Evolutionary conservation across 1,139 yeast genomes (phyloP), one percentile per base, ranked within the genome.

Genomic region (Suhomyces choctaworum): DNA sequence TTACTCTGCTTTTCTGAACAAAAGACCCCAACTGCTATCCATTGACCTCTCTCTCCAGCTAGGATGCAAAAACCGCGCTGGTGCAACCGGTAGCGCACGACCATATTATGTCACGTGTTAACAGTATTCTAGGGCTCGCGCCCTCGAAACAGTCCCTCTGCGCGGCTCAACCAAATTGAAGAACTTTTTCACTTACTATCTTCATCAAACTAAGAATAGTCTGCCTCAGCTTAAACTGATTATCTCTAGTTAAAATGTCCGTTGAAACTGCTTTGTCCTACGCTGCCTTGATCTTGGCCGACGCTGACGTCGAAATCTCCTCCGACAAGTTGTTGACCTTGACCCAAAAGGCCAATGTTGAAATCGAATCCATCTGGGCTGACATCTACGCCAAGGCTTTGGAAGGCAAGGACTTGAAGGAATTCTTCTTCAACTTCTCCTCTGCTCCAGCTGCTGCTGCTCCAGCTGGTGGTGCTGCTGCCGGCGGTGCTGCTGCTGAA

Each of bases 251-350:
- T 50, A 39, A 37, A 39, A 74, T 74, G 80, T 75, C 81, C 52
- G 58, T 66, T 55, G 76, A 70, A 67, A 73, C 86, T 54, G 79
- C 85, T 60, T 78, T 80, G 61, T 80, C 88, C 52, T 81, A 81
- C 77, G 97, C 97, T 70, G 94, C 98, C 69, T 85, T 90, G 74
- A 89, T 90, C 79, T 80, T 90, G 74, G 96, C 97, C 58, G 97
- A 90, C 73, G 87, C 96, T 62, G 97, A 89, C 65, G 77, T 88
- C 66, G 97, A 88, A 73, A 80, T 90, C 82, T 72, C 97, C 62
- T 69, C 96, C 62, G 96, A 89, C 72, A 89, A 89, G 82, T 79
- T 92, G 66, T 67, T 76, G 65, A 73, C 96, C 58, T 47, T 48
- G 47, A 71, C 88, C 70, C 73, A 89, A 72, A 73, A 81, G 70